Conservation (phyloP, 257 asterid species). For the Rhazya stricta region DNA sequence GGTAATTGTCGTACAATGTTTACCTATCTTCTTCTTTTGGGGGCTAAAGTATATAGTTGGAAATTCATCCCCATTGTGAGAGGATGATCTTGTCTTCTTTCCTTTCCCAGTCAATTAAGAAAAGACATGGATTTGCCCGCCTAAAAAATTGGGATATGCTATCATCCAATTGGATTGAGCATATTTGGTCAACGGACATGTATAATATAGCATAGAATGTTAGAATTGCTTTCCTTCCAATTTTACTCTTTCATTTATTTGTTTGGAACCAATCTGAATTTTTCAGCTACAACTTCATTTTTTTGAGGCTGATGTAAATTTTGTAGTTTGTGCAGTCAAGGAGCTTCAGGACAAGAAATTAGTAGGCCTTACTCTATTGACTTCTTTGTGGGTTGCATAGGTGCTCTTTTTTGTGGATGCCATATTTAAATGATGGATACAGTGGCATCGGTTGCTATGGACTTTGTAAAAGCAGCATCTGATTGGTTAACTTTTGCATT, state of each 20-base stretch:
- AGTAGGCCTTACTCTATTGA: neutral
- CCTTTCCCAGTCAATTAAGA: neutral
- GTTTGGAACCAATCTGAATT: neutral
- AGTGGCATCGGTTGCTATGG: conserved; percentile 34
- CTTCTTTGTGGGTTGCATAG: neutral
- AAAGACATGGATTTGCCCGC: neutral
- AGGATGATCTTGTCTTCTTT: neutral
- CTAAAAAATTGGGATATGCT: neutral
- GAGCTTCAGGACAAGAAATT: neutral
- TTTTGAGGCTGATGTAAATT: neutral
- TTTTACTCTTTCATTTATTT: neutral
- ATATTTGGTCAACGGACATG: neutral
- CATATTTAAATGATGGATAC: conserved; percentile 34
- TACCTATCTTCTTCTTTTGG: neutral
- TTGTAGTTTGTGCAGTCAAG: neutral
- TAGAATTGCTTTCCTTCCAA: neutral
- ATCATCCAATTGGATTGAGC: neutral
- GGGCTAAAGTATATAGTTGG: neutral
- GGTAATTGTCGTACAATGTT: neutral
- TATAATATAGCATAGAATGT: neutral
- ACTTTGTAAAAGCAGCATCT: conserved; percentile 47
- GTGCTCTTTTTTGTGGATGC: neutral
- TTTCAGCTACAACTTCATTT: neutral
- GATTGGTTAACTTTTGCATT: conserved; percentile 63
- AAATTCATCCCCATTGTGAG: neutral